These are phyloP conservation scores for Hansfordia pulvinata DNA, from an alignment of 2,329 filamentous ascomycete species.

Conservation along the genomic window DNA sequence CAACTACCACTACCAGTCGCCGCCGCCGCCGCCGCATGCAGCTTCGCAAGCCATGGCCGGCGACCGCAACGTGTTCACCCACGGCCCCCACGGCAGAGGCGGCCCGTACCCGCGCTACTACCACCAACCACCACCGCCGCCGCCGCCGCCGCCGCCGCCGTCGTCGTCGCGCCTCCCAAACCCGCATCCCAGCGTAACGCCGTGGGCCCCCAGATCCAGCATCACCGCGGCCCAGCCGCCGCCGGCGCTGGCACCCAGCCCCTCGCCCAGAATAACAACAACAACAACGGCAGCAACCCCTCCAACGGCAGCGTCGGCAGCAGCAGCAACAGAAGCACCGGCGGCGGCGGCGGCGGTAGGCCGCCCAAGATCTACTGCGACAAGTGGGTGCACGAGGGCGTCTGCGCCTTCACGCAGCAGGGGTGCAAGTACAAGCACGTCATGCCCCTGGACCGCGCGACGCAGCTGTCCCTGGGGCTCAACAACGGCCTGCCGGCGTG, in stretches of 20 bases:
- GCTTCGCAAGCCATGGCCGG: no score
- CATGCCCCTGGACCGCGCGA: conserved; percentile 60
- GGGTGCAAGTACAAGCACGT: conserved; percentile 86
- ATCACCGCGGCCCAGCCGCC: background rate
- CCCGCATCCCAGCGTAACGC: no score
- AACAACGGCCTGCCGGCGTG: conserved; percentile 48
- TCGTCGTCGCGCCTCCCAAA: no score
- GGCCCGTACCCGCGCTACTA: no score
- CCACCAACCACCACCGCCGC: background rate
- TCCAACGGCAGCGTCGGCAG: conserved; percentile 1
- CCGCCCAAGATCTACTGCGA: conserved; percentile 63
- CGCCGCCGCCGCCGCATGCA: no score
- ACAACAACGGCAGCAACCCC: conserved; percentile 1
- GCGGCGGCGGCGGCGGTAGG: conserved; percentile 4
- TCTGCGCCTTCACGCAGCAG: conserved; percentile 74
- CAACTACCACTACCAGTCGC: no score
- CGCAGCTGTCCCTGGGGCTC: conserved; percentile 58
- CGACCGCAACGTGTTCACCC: no score
- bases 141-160: no score
- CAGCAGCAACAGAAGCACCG: conserved; percentile 7
- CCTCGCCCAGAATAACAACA: conserved; percentile 1
- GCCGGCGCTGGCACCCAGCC: background rate
- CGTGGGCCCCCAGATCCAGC: no score
- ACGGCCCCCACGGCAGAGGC: no score
- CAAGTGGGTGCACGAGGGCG: conserved; percentile 77